Conservation (phyloP, 805 yeast species). For the Candida mattraensis region DNA sequence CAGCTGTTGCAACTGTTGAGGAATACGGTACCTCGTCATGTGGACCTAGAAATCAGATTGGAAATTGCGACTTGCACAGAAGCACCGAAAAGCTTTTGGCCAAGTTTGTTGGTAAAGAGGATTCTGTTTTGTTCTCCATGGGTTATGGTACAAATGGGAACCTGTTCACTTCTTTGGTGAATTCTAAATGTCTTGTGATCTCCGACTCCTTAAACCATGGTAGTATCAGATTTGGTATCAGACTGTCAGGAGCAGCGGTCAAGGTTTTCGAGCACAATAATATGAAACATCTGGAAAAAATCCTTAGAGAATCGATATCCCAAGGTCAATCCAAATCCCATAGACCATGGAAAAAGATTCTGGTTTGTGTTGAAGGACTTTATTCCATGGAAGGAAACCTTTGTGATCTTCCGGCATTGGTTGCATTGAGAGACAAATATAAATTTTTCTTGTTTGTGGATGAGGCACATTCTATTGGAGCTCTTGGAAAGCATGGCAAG, state of each 20-base stretch:
- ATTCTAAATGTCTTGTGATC: constrained; percentile 84
- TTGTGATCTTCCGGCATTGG: constrained; percentile 73
- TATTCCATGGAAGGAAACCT: constrained; percentile 93
- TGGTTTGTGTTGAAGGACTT: constrained; percentile 88
- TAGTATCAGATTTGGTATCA: constrained; percentile 91
- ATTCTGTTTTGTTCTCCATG: constrained; percentile 81
- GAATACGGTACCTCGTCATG: constrained; percentile 75
- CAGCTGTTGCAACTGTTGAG: constrained; percentile 61
- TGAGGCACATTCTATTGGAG: constrained; percentile 98
- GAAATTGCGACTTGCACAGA: constrained; percentile 72
- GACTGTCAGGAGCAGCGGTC: constrained; percentile 90
- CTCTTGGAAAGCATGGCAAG: constrained; percentile 91
- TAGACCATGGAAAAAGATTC: constrained; percentile 90
- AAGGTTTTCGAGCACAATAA: constrained; percentile 92
- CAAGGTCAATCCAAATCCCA: constrained; percentile 95
- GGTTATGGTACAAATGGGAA: constrained; percentile 96
- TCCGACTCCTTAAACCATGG: constrained; percentile 96
- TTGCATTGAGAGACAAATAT: constrained; percentile 77
- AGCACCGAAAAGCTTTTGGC: constrained; percentile 80
- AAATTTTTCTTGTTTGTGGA: constrained; percentile 89
- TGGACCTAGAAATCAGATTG: constrained; percentile 73
- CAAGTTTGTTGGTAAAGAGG: constrained; percentile 86
- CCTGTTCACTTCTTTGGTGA: constrained; percentile 78
- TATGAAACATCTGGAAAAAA: constrained; percentile 72
- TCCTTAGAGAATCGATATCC: constrained; percentile 79